Percentiles rank a stretch among this genome's conserved stretches.
phyloP scores from a whole-genome alignment of 495 filamentous ascomycete species.

The Ramalina peruviana region DNA sequence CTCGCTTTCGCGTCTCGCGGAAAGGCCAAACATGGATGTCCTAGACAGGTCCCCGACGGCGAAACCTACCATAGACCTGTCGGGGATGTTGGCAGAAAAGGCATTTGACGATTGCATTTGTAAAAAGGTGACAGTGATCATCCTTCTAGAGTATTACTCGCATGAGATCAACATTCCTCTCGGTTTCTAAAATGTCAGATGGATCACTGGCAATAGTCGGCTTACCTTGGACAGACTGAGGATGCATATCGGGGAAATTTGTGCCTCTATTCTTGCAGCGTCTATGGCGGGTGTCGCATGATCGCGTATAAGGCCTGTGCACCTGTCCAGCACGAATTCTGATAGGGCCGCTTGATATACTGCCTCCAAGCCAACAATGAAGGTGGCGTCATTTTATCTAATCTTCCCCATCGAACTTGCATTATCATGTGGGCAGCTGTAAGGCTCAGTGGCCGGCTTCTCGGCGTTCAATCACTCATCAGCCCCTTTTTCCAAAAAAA shows the following conservation, averaged over 20 bases:
- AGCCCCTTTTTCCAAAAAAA: too few relatives aligned
- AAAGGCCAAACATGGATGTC: neutral
- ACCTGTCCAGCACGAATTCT: neutral
- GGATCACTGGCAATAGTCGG: neutral
- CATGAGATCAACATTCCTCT: neutral
- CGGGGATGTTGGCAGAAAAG: too few relatives aligned
- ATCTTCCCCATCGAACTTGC: too few relatives aligned
- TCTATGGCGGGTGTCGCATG: conserved; percentile 16
- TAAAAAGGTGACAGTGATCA: neutral
- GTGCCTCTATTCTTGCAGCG: conserved; percentile 12
- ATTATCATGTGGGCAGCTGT: too few relatives aligned
- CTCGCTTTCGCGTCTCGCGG: neutral
- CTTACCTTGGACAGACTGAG: neutral
- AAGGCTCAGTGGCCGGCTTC: too few relatives aligned
- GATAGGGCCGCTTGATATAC: conserved; percentile 4
- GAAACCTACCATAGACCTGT: too few relatives aligned
- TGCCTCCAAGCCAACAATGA: too few relatives aligned
- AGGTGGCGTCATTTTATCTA: too few relatives aligned
- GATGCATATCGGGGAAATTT: conserved; percentile 1
- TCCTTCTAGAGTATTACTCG: neutral
- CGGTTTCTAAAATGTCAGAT: neutral
- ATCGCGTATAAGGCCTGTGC: conserved; percentile 8
- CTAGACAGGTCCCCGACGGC: too few relatives aligned
- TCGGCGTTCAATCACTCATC: too few relatives aligned
- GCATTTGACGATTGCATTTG: neutral